Base-by-base conservation (phyloP, 495 filamentous ascomycete genomes). In the Friedmanniomyces simplex region DNA sequence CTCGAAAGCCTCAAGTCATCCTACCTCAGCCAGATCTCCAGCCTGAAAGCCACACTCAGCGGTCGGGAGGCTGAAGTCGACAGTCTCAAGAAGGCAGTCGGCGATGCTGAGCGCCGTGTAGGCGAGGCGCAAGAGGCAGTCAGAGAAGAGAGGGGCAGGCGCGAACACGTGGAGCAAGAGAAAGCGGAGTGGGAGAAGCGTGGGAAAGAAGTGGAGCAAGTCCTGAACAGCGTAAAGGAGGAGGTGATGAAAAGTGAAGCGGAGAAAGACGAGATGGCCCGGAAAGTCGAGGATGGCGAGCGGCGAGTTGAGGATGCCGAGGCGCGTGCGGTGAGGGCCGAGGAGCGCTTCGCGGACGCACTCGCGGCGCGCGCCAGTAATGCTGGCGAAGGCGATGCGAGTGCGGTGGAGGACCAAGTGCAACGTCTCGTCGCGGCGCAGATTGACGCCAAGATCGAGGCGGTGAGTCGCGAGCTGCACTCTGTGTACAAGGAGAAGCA, bases 401-500 rank as follows among this genome's bases (percentile, higher is more conserved):
- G 20, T 14, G 58, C 22, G 4, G 54, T 55, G 8, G 63, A 66
- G 32, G 63, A 65, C 25, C 51, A 57, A 14, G 61, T 66, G 18
- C 60, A 66, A 51, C 59, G 59, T 2, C 53, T 62, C 12, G 60
- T 66, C 11, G 24, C 50, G 24, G 63, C 60, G 21, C 64, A 67
- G 39, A 58, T 64, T 22, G 89, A 96, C 62, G 82, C 89, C 36
- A 91, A 94, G 16, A 88, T 97, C n/a, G 87, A 91, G 69, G 86
- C 85, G 57, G 88, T 95, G 28, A 91, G 87, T 1, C 79, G 86
- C 12, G 93, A 98, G 64, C 77, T 97, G 24, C 93, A 98, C 65
- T 77, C 80, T 0, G 77, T 95, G n/a, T 98, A 98, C 76, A 96
- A 96, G 72, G 79, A 81, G 67, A 98, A 98, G 68, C 94, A 98